These are phyloP conservation scores for Bacidia gigantensis DNA, from an alignment of 495 filamentous ascomycete species.

Conservation along the genomic window DNA sequence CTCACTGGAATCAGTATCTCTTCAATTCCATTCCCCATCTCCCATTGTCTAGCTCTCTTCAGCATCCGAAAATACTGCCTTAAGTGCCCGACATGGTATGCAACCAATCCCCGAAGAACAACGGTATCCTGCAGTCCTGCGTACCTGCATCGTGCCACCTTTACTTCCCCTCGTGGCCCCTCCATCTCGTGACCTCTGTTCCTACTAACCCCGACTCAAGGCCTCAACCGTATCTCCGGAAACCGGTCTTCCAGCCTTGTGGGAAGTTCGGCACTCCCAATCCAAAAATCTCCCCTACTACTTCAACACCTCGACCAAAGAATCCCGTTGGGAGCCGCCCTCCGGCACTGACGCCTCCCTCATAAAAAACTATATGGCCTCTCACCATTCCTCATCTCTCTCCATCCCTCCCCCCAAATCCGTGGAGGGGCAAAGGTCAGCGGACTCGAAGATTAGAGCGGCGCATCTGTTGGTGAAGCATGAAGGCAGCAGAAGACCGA, in stretches of 20 bases:
- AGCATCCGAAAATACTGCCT: too few species aligned
- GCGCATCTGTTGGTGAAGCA: conserved; percentile 93
- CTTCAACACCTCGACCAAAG: conserved; percentile 70
- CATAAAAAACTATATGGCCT: conserved; percentile 84
- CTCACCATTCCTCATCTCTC: conserved; percentile 50
- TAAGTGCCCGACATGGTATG: conserved; percentile 1
- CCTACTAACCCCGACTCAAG: too few species aligned
- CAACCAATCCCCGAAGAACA: not conserved
- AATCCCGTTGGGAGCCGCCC: conserved; percentile 91
- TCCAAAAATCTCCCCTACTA: conserved; percentile 98
- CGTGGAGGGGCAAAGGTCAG: not conserved
- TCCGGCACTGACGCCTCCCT: conserved; percentile 72
- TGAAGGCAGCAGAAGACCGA: conserved; percentile 66
- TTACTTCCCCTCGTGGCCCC: not conserved
- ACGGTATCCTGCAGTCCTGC: not conserved
- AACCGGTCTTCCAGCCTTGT: conserved; percentile 69
- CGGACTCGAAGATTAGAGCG: conserved; percentile 75
- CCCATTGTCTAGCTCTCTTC: not conserved
- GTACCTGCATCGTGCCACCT: not conserved
- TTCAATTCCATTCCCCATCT: not conserved
- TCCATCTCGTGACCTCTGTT: too few species aligned
- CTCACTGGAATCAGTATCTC: too few species aligned
- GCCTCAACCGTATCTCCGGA: conserved; percentile 30
- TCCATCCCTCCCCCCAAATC: conserved; percentile 22
- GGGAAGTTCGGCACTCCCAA: conserved; percentile 93